Conservation (phyloP, 768 basidiomycete species). For the Lactifluus pinguis region DNA sequence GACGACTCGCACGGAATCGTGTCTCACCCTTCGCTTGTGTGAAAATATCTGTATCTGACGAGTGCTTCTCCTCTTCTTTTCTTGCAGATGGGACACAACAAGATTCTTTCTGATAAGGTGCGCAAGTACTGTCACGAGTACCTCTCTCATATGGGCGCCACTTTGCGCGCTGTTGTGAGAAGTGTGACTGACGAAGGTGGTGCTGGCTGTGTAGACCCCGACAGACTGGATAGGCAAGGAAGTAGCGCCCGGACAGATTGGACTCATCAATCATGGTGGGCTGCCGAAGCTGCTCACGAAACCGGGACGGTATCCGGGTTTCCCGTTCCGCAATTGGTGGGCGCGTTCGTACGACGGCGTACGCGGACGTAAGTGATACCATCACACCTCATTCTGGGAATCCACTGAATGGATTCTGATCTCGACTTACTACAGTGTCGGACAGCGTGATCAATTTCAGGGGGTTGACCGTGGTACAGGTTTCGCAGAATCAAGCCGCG, state of each 20-base stretch:
- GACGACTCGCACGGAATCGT: not conserved
- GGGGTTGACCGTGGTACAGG: constrained; percentile 77
- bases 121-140: not conserved
- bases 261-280: constrained; percentile 77
- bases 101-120: constrained; percentile 57
- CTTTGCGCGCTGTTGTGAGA: not conserved
- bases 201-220: constrained; percentile 33
- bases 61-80: not conserved
- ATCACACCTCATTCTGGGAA: not conserved
- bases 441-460: constrained; percentile 76
- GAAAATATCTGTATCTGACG: not conserved
- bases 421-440: constrained; percentile 36
- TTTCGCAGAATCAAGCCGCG: constrained; percentile 78
- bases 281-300: constrained; percentile 64
- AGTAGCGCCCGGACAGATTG: constrained; percentile 61
- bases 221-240: constrained; percentile 64
- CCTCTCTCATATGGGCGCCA: not conserved
- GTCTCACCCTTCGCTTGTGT: not conserved
- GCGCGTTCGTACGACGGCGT: constrained; percentile 65
- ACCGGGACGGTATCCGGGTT: constrained; percentile 70
- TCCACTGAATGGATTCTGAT: not conserved
- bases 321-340: constrained; percentile 80
- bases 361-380: constrained; percentile 45
- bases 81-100: constrained; percentile 44
- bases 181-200: not conserved